Evolutionary conservation across 2,329 filamentous ascomycete genomes (phyloP), one percentile per base, ranked within the genome.

Genomic region (Arthrobotrys iridis): DNA sequence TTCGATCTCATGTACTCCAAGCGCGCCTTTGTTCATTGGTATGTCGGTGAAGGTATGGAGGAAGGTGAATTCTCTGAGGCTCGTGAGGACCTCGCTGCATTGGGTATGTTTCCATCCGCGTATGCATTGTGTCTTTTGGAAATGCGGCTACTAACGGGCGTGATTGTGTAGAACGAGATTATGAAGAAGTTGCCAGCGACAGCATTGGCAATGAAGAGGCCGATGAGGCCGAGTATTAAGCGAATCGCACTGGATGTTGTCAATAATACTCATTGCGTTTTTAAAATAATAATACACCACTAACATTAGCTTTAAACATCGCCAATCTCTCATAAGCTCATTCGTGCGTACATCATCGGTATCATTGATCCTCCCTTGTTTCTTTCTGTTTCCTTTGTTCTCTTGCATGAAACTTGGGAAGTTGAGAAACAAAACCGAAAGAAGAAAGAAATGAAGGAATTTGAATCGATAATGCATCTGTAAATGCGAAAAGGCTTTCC

Each of bases 1-100:
- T 99, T 99, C 87, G 95, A 99, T 83, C 92, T 99, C 83, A 99
- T 99, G 95, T 97, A 98, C 90, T 96, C 93, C 84, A 99, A 99
- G 91, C 95, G 95, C 87, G 95, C 95, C 77, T 99, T 99, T 86
- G 95, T 99, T 79, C 95, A 99, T 87, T 99, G 95, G 95, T 99
- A 98, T 82, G 95, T 99, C 82, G 95, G 95, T 86, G 95, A 98
- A 88, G 95, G 95, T 89, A 99, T 99, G 95, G 95, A 99, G 88
- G 95, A 99, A 85, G 95, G 95, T 85, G 95, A 99, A 86, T 99
- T 99, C 89, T 96, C 93, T 70, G 95, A 99, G 88, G 95, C 95
- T 78, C 93, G 95, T 84, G 95, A 99, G 87, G 95, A 99, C 86
- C 87, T 99, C 84, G 95, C 95, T 83, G 95, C 95, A 80, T 88